A percentile compares a stretch with the other conserved stretches of the same genome.
These are phyloP conservation scores for Colletotrichum truncatum DNA, from an alignment of 2,329 filamentous ascomycete genomes.

Conservation along the genomic window DNA sequence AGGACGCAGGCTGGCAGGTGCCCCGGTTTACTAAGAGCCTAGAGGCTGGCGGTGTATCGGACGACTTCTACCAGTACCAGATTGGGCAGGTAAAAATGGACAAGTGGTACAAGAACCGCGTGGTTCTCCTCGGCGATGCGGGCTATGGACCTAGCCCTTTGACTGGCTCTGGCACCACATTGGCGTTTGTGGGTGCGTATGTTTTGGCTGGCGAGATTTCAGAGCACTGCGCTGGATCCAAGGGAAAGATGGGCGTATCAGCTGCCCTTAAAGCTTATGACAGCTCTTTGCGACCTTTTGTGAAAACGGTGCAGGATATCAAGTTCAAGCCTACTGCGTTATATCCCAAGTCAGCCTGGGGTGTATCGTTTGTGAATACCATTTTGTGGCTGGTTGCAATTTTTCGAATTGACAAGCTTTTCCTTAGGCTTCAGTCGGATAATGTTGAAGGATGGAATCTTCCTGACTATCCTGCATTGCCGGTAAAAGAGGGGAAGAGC, in stretches of 20 bases:
- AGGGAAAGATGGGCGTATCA: conserved; percentile 33
- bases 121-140: conserved; percentile 64
- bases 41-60: conserved; percentile 43
- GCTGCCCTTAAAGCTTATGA: conserved; percentile 54
- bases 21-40: conserved; percentile 46
- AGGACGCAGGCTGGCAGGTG: conserved; percentile 51
- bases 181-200: conserved; percentile 60
- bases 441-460: conserved; percentile 17
- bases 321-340: not conserved
- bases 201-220: conserved; percentile 64
- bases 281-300: conserved; percentile 51
- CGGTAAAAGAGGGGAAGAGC: not conserved
- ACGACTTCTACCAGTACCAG: conserved; percentile 56
- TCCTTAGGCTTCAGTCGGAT: conserved; percentile 20
- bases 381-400: conserved; percentile 10
- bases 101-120: conserved; percentile 54
- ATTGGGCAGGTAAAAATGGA: conserved; percentile 55
- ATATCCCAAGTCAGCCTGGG: conserved; percentile 23
- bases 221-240: conserved; percentile 31
- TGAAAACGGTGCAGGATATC: conserved; percentile 49
- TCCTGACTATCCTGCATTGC: conserved; percentile 7
- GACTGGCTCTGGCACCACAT: conserved; percentile 61
- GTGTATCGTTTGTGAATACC: conserved; percentile 8
- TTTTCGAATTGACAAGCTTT: conserved; percentile 17
- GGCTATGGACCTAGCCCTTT: conserved; percentile 55